Percentiles rank a stretch among this genome's conserved stretches.
Conservation (phyloP, 495 filamentous ascomycete species). For the Aspergillus indologenus region DNA sequence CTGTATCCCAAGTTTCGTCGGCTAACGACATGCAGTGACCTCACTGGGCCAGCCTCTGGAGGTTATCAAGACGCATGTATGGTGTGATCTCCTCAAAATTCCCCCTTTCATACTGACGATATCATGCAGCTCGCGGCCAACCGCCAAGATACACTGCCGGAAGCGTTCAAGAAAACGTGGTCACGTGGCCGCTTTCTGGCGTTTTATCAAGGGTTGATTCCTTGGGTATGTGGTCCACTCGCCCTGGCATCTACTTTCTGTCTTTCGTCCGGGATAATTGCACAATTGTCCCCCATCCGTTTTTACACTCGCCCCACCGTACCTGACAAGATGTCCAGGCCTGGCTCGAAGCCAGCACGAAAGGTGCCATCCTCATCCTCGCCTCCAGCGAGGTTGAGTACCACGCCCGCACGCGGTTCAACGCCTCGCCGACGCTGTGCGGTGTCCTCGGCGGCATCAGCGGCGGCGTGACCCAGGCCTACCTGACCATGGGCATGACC, state of each 20-base stretch:
- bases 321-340: too few relatives aligned
- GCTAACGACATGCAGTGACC: neutral
- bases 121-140: too few relatives aligned
- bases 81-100: neutral
- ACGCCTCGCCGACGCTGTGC: constrained; percentile 1
- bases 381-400: constrained; percentile 13
- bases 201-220: constrained; percentile 17
- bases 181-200: neutral
- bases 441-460: constrained; percentile 13
- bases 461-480: constrained; percentile 14
- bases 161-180: neutral
- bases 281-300: too few relatives aligned
- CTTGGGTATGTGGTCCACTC: constrained; percentile 1
- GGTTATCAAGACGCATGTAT: neutral
- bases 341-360: constrained; percentile 19
- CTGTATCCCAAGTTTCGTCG: neutral
- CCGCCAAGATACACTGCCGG: neutral
- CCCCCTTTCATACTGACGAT: too few relatives aligned
- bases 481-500: constrained; percentile 15
- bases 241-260: too few relatives aligned
- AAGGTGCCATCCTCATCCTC: constrained; percentile 15
- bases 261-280: too few relatives aligned
- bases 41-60: neutral
- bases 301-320: too few relatives aligned
- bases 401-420: constrained; percentile 7